These are phyloP conservation scores for Spinacia oleracea DNA, from an alignment of 179 eudicot genomes.

Conservation along the genomic window DNA sequence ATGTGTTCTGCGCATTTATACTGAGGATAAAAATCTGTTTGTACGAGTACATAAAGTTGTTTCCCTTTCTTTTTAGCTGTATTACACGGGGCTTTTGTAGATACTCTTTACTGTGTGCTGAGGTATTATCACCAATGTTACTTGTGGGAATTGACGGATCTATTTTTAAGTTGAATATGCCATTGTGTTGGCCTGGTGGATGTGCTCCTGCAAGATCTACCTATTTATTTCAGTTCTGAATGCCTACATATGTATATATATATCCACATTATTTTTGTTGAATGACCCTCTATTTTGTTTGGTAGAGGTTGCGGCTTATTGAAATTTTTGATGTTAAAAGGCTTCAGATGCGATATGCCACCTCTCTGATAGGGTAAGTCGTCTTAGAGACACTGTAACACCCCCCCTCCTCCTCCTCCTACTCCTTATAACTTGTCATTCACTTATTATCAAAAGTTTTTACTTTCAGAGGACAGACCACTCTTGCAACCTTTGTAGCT, in stretches of 20 bases:
- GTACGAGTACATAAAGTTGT: neutral
- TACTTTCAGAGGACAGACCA: conserved; percentile 76
- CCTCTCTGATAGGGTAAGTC: conserved; percentile 78
- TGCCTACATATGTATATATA: neutral
- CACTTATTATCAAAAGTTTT: conserved; percentile 16
- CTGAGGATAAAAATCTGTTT: neutral
- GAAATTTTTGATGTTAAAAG: conserved; percentile 92
- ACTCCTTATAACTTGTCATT: neutral
- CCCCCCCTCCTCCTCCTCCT: neutral
- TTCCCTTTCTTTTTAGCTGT: neutral
- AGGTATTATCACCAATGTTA: neutral
- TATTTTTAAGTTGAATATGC: neutral
- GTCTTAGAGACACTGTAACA: conserved; percentile 19
- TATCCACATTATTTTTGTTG: conserved; percentile 13
- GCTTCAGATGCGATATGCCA: conserved; percentile 95
- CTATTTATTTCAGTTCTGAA: neutral
- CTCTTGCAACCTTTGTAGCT: conserved; percentile 92
- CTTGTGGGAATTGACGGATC: neutral
- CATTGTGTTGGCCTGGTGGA: neutral
- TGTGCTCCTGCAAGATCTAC: neutral
- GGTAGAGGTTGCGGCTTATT: conserved; percentile 87
- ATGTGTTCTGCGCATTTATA: neutral
- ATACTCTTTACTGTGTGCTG: neutral
- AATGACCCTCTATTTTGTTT: conserved; percentile 21
- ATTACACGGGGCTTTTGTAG: neutral